Base-by-base conservation (phyloP, 495 filamentous ascomycete species). In the Neurospora hispaniola region DNA sequence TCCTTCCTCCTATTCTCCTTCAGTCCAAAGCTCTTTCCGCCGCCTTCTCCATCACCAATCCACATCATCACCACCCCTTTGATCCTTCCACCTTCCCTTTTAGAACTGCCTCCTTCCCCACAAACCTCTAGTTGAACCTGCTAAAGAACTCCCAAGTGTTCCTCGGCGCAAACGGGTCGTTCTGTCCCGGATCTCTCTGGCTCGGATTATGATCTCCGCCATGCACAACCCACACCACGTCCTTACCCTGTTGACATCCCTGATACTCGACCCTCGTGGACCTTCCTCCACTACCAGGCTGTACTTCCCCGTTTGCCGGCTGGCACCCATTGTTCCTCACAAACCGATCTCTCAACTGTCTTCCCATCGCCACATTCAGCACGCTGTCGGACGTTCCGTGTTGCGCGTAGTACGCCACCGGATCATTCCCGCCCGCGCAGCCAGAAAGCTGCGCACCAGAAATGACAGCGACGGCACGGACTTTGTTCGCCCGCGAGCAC, bases 371-470 rank as follows among this genome's bases (percentile, higher is more conserved):
- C 14, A 86, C 78, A 20, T 79, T 78, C 27, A 86, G 77, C 3
- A 85, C 82, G 18, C 70, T 69, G 69, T 86, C 85, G 11, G 42
- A 5, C 1, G 80, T 78, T 12, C 85, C 85, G 72, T 86, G 84
- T 70, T 84, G 80, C 5, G 74, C 82, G 62, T 84, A 82, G 75
- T 84, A 86, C 1, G 83, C 83, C 7, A 86, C 79, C 10, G 85
- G 83, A 18, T 82, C 75, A 27, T 73, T 80, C n/a, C 84, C 84
- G 2, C 81, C 82, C 8, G 70, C 69, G 75, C 84, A 86, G 8
- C 84, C 83, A 71, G 80, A 75, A 5, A 78, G 71, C 10, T 54
- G 12, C 5, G 48, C 70, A 6, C 78, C 85, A 2, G 83, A 85
- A 27, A 86, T 68, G 0, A 81, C 83, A 18, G 82, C 82, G 2